phyloP scores from a whole-genome alignment of 2,329 filamentous ascomycete species.

The Xylaria sp. region DNA sequence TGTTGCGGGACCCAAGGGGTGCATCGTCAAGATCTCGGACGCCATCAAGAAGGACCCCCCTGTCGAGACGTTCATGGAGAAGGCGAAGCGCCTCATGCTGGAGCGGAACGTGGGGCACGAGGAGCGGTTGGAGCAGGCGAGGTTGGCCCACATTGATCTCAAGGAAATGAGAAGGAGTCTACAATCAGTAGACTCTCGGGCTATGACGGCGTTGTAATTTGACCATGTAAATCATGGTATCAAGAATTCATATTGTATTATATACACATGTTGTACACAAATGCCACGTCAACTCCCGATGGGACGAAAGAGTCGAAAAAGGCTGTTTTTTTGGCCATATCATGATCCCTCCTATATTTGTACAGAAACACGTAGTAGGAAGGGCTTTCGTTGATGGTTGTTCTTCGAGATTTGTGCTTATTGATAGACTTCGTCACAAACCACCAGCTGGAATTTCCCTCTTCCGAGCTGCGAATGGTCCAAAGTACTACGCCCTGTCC shows the following conservation, averaged over 20 bases:
- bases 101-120: conserved; percentile 56
- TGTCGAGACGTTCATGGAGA: conserved; percentile 54
- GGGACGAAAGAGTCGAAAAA: conserved; percentile 10
- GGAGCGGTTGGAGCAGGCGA: conserved; percentile 53
- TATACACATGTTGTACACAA: conserved; percentile 42
- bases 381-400: not conserved
- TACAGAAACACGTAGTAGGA: conserved; percentile 2
- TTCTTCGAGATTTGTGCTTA: no score
- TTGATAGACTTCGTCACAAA: not conserved
- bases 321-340: not conserved
- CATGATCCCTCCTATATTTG: conserved; percentile 9
- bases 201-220: conserved; percentile 16
- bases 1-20: conserved; percentile 87
- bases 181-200: conserved; percentile 20
- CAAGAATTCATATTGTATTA: conserved; percentile 27
- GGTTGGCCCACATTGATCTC: conserved; percentile 58
- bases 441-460: not conserved
- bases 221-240: conserved; percentile 20
- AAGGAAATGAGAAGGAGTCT: conserved; percentile 54
- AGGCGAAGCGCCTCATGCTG: conserved; percentile 49
- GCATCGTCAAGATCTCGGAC: conserved; percentile 84
- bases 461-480: not conserved
- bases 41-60: conserved; percentile 80
- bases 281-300: conserved; percentile 24
- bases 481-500: not conserved